phyloP scores from a whole-genome alignment of 441 rosid species.

The Codiaeum variegatum region DNA sequence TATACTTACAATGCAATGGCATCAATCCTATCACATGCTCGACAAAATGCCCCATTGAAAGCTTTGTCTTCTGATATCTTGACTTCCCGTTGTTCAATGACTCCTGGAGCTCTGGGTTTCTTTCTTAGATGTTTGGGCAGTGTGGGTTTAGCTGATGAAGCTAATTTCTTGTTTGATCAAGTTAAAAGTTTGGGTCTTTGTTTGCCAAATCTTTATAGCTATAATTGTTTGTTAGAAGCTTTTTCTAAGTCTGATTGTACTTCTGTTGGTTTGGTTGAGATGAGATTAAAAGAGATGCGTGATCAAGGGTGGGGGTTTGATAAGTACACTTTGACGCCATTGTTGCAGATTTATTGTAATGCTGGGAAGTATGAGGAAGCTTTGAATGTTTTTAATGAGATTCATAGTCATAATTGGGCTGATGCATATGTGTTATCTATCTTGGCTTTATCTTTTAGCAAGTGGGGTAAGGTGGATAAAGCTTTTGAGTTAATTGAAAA shows the following conservation, averaged over 20 bases:
- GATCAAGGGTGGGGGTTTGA: conserved; percentile 49
- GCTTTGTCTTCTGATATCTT: conserved; percentile 43
- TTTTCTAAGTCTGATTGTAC: conserved; percentile 43
- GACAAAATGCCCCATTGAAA: conserved; percentile 73
- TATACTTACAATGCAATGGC: conserved; percentile 89
- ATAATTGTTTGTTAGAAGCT: conserved; percentile 80
- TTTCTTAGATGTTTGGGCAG: conserved; percentile 73
- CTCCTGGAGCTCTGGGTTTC: conserved; percentile 81
- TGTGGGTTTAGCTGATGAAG: conserved; percentile 65
- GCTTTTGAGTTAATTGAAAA: conserved; percentile 64
- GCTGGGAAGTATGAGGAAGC: conserved; percentile 48
- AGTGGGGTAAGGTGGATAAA: conserved; percentile 71
- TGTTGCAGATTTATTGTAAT: conserved; percentile 68
- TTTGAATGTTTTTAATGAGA: conserved; percentile 51
- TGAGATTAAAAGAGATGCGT: conserved; percentile 64
- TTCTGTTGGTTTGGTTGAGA: conserved; percentile 55
- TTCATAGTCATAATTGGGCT: conserved; percentile 52
- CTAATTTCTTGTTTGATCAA: conserved; percentile 64
- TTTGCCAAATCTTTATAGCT: conserved; percentile 58
- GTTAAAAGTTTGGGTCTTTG: conserved; percentile 55
- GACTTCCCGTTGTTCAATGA: conserved; percentile 53
- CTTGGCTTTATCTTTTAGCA: conserved; percentile 58
- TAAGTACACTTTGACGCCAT: conserved; percentile 72
- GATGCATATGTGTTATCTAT: conserved; percentile 61
- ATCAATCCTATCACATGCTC: conserved; percentile 81